Evolutionary conservation across 2,329 filamentous ascomycete species (phyloP).

Genomic region (Fusarium paranaense): DNA sequence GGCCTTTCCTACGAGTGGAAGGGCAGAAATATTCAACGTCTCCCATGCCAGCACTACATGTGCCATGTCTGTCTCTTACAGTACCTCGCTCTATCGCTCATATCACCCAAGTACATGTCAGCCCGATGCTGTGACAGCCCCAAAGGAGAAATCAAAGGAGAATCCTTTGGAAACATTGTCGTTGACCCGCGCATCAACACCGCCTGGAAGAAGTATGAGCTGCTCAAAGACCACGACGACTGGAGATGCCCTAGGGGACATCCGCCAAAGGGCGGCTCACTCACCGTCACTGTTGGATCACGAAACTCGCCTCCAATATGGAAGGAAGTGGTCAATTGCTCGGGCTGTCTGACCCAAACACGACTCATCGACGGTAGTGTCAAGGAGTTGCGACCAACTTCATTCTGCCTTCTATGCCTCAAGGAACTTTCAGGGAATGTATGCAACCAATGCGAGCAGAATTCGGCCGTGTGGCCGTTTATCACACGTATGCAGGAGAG

Average conservation of each 20-base stretch:
- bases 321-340: neutral
- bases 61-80: neutral
- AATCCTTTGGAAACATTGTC: neutral
- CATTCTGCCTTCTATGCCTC: neutral
- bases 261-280: neutral
- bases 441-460: neutral
- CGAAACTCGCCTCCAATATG: neutral
- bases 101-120: neutral
- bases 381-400: neutral
- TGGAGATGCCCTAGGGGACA: neutral
- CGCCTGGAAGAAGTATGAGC: neutral
- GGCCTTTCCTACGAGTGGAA: neutral
- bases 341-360: neutral
- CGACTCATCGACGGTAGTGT: neutral
- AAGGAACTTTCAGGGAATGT: neutral
- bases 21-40: neutral
- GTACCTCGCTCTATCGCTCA: neutral
- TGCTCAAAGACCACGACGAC: neutral
- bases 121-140: neutral
- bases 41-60: neutral
- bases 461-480: neutral
- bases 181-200: neutral
- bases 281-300: neutral
- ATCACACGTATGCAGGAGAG: neutral
- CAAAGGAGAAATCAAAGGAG: neutral